Evolutionary conservation across 768 basidiomycete genomes (phyloP), one percentile per base, ranked within the genome.

Genomic region (Lactarius trivialis): DNA sequence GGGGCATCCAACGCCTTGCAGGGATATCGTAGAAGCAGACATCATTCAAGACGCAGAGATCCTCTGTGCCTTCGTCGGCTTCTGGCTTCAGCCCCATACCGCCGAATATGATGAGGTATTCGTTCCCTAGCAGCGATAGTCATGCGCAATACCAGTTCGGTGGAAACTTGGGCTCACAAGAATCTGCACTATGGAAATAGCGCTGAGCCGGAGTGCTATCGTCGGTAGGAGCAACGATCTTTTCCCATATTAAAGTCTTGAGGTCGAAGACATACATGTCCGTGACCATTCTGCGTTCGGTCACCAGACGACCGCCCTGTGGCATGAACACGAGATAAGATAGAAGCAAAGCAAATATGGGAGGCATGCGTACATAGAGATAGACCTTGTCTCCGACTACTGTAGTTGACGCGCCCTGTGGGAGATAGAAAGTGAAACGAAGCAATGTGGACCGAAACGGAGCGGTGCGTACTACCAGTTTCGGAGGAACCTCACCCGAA

Each of bases 151-250:
- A n/a, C 52, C 9, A 55, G 56, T 37, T 12, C 58, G 34, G 34
- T 48, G 21, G 26, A 24, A 32, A 19, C 11, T 8, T 64, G 53
- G 60, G 75, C 83, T 69, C 72, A 86, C 90, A 96, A 60, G 85
- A 75, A 74, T 97, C 93, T 14, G 91, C 83, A 64, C 89, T 92
- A 75, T 99, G 97, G 71, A 99, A 99, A 73, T 99, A 99, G 45
- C 97, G 85, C 28, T 93, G 82, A 52, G 83, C 79, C 0, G 96
- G 94, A 11, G 86, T 76, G 54, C 85, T 81, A 68, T 90, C 88
- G 60, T 86, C 88, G 1, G 80, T 76, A 57, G 77, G 78, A 19
- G 82, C 78, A 1, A 76, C 73, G 9, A 94, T 71, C 70, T 79
- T 85, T 68, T 87, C 82, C 97, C 97, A 99, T 12, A 77, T 74